Evolutionary conservation across 2,329 filamentous ascomycete species (phyloP).

Genomic region (Ambrosiella xylebori): DNA sequence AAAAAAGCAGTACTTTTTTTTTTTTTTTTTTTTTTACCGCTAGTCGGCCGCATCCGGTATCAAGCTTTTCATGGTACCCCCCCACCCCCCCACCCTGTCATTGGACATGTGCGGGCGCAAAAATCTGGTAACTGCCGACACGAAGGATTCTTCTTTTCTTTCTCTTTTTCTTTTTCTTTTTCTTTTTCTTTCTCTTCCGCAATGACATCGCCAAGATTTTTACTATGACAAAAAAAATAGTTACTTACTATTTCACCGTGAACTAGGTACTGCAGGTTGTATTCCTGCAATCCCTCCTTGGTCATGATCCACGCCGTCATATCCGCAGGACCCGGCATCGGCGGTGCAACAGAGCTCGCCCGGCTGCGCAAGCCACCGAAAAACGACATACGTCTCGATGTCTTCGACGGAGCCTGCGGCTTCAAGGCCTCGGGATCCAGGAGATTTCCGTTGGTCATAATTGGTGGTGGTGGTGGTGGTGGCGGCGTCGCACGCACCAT

Average conservation of each 20-base stretch:
- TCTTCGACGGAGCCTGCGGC: background rate
- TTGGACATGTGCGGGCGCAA: background rate
- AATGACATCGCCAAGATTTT: background rate
- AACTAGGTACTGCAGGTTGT: slow-evolving; percentile 34
- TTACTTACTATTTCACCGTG: slow-evolving; percentile 36
- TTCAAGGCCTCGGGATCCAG: slow-evolving; percentile 9
- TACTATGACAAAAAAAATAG: background rate
- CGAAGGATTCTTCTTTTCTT: background rate
- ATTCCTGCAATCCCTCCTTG: slow-evolving; percentile 33
- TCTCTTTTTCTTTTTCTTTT: background rate
- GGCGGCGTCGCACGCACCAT: background rate
- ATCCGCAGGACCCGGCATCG: slow-evolving; percentile 14
- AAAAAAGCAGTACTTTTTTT: background rate
- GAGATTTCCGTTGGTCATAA: background rate
- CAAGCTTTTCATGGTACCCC: background rate
- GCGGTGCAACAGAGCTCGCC: slow-evolving; percentile 4
- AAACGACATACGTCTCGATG: slow-evolving; percentile 10
- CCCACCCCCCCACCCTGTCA: background rate
- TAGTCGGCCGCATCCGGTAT: too few relatives aligned
- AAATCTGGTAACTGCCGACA: background rate
- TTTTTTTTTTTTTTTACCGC: background rate
- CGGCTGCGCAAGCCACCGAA: slow-evolving; percentile 9
- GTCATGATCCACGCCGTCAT: slow-evolving; percentile 36
- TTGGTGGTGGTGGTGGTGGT: background rate
- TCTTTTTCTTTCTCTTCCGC: background rate